Percentiles rank a stretch among this genome's conserved stretches.
Conservation (phyloP, 1,284 basidiomycete species). For the Calocybe gambosa region DNA sequence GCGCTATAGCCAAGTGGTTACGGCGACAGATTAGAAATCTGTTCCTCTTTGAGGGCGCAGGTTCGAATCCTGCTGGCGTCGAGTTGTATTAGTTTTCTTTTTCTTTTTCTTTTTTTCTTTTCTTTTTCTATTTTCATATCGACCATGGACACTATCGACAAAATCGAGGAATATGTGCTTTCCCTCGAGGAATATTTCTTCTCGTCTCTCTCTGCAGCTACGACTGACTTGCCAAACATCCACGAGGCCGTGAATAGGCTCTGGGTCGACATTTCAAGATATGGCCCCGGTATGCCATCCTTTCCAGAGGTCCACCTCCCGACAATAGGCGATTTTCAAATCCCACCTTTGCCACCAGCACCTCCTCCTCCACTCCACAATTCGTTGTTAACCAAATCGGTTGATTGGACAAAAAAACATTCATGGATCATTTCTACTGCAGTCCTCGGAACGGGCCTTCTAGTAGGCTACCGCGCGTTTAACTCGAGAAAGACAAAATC, state of each 20-base stretch:
- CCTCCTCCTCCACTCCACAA: conserved; percentile 47
- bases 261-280: conserved; percentile 73
- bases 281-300: conserved; percentile 64
- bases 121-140: conserved; percentile 8
- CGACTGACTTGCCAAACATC: conserved; percentile 55
- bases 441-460: conserved; percentile 51
- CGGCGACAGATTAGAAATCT: conserved; percentile 37
- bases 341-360: conserved; percentile 57
- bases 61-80: conserved; percentile 21
- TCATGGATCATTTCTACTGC: conserved; percentile 54
- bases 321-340: conserved; percentile 64
- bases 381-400: conserved; percentile 39
- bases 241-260: conserved; percentile 61
- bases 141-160: conserved; percentile 45
- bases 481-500: conserved; percentile 18
- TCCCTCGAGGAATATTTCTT: conserved; percentile 60
- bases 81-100: conserved; percentile 29
- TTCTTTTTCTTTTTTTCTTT: conserved; percentile 47
- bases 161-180: conserved; percentile 66
- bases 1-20: conserved; percentile 40
- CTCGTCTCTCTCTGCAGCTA: conserved; percentile 50
- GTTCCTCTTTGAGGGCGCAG: conserved; percentile 23
- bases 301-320: conserved; percentile 59
- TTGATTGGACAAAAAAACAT: conserved; percentile 48
- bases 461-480: conserved; percentile 47